A percentile compares a stretch with the other conserved stretches of the same genome.
These are phyloP conservation scores for Sporothrix dimorphospora DNA, from an alignment of 2,329 filamentous ascomycete genomes.

Conservation along the genomic window DNA sequence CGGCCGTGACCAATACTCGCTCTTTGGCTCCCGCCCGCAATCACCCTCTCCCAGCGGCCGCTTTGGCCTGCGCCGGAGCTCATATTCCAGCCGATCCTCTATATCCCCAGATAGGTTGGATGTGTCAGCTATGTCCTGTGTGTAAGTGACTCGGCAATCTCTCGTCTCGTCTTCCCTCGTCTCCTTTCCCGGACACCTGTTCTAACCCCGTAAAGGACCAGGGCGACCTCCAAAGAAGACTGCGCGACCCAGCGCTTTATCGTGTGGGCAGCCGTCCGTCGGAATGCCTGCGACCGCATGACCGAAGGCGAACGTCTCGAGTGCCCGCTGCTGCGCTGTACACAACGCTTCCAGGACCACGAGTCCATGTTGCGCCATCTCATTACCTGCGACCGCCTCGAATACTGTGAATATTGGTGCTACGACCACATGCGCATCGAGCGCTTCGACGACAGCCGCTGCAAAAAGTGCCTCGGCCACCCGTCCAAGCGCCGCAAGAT, in stretches of 20 bases:
- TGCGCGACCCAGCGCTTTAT: conserved; percentile 59
- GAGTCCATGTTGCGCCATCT: conserved; percentile 60
- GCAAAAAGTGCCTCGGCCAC: conserved; percentile 54
- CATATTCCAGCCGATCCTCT: conserved; percentile 29
- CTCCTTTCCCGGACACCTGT: background rate
- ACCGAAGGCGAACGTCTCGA: conserved; percentile 52
- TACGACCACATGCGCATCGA: conserved; percentile 58
- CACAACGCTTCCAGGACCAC: conserved; percentile 54
- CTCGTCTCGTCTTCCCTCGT: background rate
- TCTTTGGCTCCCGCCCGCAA: conserved; percentile 26
- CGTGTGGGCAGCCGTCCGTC: conserved; percentile 59
- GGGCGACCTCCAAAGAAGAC: conserved; percentile 51
- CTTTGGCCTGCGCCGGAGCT: conserved; percentile 32
- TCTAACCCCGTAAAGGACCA: conserved; percentile 43
- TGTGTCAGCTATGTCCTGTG: conserved; percentile 29
- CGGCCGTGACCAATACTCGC: conserved; percentile 12
- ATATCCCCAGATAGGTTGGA: conserved; percentile 19
- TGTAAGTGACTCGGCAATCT: conserved; percentile 31
- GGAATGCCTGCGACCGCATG: conserved; percentile 55
- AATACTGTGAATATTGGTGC: conserved; percentile 58
- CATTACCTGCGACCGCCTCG: conserved; percentile 52
- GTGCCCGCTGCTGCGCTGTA: conserved; percentile 57
- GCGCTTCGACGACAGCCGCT: conserved; percentile 56
- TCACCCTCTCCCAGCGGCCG: conserved; percentile 33
- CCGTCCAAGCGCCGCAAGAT: conserved; percentile 57